Conservation (phyloP, 1,284 basidiomycete species). For the Rhizopogon hawkerae region DNA sequence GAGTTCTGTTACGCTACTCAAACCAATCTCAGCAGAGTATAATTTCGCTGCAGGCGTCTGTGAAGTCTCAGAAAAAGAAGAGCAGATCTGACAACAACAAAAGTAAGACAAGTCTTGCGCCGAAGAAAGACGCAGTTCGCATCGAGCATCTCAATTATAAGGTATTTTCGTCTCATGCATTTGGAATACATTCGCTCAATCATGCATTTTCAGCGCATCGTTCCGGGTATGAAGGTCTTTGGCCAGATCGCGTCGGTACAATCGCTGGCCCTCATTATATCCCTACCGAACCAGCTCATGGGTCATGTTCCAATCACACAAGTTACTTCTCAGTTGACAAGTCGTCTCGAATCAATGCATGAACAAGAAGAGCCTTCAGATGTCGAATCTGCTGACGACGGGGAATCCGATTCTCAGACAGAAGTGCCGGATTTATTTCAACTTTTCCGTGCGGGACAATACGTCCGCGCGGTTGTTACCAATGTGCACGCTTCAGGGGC, state of each 20-base stretch:
- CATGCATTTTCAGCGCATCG: slow-evolving; percentile 53
- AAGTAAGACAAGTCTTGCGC: slow-evolving; percentile 25
- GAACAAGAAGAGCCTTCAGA: slow-evolving; percentile 43
- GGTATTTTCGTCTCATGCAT: slow-evolving; percentile 32
- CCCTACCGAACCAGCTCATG: slow-evolving; percentile 90
- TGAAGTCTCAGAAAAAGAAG: slow-evolving; percentile 25
- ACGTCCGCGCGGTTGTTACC: slow-evolving; percentile 73
- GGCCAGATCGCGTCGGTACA: slow-evolving; percentile 82
- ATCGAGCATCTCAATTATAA: slow-evolving; percentile 96
- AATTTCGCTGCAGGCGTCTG: slow-evolving; percentile 1
- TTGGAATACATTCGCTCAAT: background rate
- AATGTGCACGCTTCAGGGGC: slow-evolving; percentile 55
- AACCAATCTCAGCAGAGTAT: slow-evolving; percentile 13
- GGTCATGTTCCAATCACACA: slow-evolving; percentile 95
- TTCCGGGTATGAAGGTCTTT: slow-evolving; percentile 80
- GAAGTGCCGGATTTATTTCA: slow-evolving; percentile 61
- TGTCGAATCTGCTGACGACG: slow-evolving; percentile 38
- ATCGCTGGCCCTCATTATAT: slow-evolving; percentile 86
- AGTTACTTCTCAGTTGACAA: slow-evolving; percentile 80
- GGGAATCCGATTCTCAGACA: slow-evolving; percentile 30
- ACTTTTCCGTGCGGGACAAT: slow-evolving; percentile 82
- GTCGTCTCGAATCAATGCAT: slow-evolving; percentile 55
- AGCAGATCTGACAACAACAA: slow-evolving; percentile 45
- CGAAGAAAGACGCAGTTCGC: slow-evolving; percentile 45
- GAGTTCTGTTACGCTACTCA: slow-evolving; percentile 16